Base-by-base conservation (phyloP, 2,329 filamentous ascomycete genomes). In the Uncinocarpus reesii region DNA sequence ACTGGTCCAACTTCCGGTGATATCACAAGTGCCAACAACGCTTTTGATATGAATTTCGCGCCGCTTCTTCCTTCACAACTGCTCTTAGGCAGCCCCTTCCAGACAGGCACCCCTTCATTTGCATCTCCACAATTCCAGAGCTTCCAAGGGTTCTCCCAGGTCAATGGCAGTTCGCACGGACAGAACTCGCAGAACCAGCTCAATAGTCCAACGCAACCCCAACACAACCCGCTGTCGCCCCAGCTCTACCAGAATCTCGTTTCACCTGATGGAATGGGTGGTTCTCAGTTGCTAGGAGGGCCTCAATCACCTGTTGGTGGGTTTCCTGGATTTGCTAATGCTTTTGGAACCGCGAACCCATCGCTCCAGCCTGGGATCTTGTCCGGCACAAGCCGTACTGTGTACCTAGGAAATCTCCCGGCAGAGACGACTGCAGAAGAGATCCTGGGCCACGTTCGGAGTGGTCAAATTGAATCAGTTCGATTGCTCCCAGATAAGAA, bases 381-480 rank as follows among this genome's bases (percentile, higher is more conserved):
- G 37, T 88, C 86, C 42, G 86, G 88, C 44, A 95, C 89, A 7
- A 96, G 90, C 75, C 81, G 92, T 57, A 98, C 92, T 3, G 92
- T 98, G 36, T 98, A 98, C 63, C 74, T 98, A 45, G 92, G 92
- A 55, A 98, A 98, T 68, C 96, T 98, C 51, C 92, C 92, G n/a
- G 86, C 89, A 21, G 92, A 98, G 71, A 98, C 92, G 6, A 83
- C 86, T 42, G 90, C 92, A 7, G 92, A 98, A 71, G 92, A 98
- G 71, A 95, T 98, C 55, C 74, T 98, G 48, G 84, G 89, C 55
- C 92, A 98, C 62, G 92, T 98, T 52, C 81, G 92, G 55, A 96
- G 92, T 67, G 92, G 92, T 20, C 92, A 96, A 65, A 96, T 98
- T 60, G 92, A 98, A 73, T 96, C 92, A n/a, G 92, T 98, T 46